These are phyloP conservation scores for Grosmannia clavigera DNA, from an alignment of 2,329 filamentous ascomycete species.

Conservation along the genomic window DNA sequence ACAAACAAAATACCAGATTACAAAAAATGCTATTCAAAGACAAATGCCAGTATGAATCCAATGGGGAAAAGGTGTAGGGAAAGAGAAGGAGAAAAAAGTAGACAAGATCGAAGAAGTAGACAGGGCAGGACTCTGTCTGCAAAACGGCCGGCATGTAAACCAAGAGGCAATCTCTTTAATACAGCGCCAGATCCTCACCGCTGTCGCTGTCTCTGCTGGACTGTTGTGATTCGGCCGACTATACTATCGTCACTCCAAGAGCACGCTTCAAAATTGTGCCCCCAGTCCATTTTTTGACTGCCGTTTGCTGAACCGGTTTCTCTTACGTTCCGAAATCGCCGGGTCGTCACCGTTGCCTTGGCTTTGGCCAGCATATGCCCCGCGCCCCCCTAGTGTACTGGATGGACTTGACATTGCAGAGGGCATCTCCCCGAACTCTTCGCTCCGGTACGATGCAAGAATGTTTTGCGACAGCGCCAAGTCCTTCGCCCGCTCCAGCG, in stretches of 20 bases:
- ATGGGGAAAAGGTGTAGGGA: neutral
- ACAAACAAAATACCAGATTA: conserved; percentile 8
- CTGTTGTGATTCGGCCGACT: neutral
- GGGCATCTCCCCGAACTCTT: conserved; percentile 57
- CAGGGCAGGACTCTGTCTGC: neutral
- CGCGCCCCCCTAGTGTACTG: conserved; percentile 54
- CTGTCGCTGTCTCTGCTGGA: neutral
- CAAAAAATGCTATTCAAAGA: conserved; percentile 1
- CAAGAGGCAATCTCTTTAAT: neutral
- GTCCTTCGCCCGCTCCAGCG: conserved; percentile 74
- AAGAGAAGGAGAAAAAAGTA: neutral
- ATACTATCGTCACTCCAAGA: neutral
- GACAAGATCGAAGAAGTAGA: neutral
- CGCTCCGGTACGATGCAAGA: conserved; percentile 51
- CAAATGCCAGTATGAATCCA: conserved; percentile 2
- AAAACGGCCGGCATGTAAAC: neutral
- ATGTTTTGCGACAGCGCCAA: conserved; percentile 65
- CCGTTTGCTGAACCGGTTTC: conserved; percentile 73
- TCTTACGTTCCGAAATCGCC: conserved; percentile 30
- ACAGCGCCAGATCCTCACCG: neutral
- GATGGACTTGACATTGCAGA: conserved; percentile 65
- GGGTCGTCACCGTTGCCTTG: conserved; percentile 41
- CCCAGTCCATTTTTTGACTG: conserved; percentile 92
- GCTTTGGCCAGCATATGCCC: conserved; percentile 43
- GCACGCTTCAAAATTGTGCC: conserved; percentile 54